Base-by-base conservation (phyloP, 495 filamentous ascomycete species). In the Parathielavia appendiculata region DNA sequence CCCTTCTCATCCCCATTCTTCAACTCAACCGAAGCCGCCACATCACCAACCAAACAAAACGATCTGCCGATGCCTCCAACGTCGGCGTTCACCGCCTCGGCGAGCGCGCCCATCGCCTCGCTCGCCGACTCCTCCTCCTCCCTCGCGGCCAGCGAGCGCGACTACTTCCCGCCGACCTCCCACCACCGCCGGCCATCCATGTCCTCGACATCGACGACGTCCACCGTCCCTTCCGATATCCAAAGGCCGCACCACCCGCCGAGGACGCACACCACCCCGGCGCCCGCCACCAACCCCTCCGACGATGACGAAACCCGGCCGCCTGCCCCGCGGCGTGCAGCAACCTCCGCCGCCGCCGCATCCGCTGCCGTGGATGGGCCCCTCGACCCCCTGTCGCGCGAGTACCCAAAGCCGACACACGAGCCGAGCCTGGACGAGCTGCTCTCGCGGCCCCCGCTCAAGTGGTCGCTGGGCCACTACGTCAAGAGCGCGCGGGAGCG, bases 381-480 rank as follows among this genome's bases (percentile, higher is more conserved):
- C 14, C 46, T 58, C 23, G 70, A 72, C 39, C 32, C 59, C 23
- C 46, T 72, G 57, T 60, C 53, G 39, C 66, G 73, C 14, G 22
- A 64, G 9, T 78, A 69, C 54, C 59, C 64, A 12, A 64, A 71
- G 61, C 75, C 75, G 0, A 35, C 47, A 0, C 43, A 57, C 4
- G 71, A 76, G 48, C 51, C 73, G 17, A 69, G 66, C 45, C 58
- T 79, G 39, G 73, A 71, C 34, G 66, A 71, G 57, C 66, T 76
- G 41, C 71, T 79, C 16, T 68, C 73, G 7, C 71, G 68, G 35
- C 48, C 63, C 59, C 75, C 75, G 0, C 55, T 57, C 39, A 70
- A 66, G 60, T 68, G 67, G 54, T 70, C 71, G 14, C 61, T 76
- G n/a, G 39, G 65, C 47, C 65, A 75, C 63, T 73, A 68, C 38